Percentiles rank a stretch among this genome's conserved stretches.
phyloP scores from a whole-genome alignment of 805 yeast genomes.

The Debaryomyces maramus region DNA sequence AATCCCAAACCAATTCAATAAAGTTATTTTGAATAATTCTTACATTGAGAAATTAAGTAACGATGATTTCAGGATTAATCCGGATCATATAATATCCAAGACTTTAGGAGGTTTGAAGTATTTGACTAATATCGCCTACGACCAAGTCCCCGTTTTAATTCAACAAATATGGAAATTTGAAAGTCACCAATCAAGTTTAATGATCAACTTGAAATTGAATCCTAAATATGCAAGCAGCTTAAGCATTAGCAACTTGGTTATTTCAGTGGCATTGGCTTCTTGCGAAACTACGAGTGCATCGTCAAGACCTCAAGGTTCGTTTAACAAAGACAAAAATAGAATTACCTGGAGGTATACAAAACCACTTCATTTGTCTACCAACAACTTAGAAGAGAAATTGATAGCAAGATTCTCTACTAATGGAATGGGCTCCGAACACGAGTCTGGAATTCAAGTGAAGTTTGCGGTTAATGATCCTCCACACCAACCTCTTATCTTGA shows the following conservation, averaged over 20 bases:
- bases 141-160: conserved; percentile 63
- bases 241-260: conserved; percentile 56
- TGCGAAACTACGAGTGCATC: conserved; percentile 72
- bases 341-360: conserved; percentile 75
- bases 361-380: conserved; percentile 38
- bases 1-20: conserved; percentile 50
- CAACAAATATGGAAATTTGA: conserved; percentile 91
- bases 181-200: conserved; percentile 78
- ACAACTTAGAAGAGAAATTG: conserved; percentile 59
- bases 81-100: conserved; percentile 54
- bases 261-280: conserved; percentile 62
- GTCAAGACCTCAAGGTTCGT: conserved; percentile 89
- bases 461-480: conserved; percentile 53
- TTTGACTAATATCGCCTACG: conserved; percentile 46
- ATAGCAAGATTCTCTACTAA: conserved; percentile 85
- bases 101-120: conserved; percentile 84
- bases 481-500: conserved; percentile 38
- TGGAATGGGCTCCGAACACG: conserved; percentile 68
- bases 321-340: conserved; percentile 80
- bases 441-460: conserved; percentile 70
- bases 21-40: conserved; percentile 43
- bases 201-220: conserved; percentile 64
- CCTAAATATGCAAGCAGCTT: conserved; percentile 42
- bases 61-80: conserved; percentile 43
- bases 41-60: conserved; percentile 28